Evolutionary conservation across 257 asterid genomes (phyloP).

Genomic region (Thymus mandschuricus): DNA sequence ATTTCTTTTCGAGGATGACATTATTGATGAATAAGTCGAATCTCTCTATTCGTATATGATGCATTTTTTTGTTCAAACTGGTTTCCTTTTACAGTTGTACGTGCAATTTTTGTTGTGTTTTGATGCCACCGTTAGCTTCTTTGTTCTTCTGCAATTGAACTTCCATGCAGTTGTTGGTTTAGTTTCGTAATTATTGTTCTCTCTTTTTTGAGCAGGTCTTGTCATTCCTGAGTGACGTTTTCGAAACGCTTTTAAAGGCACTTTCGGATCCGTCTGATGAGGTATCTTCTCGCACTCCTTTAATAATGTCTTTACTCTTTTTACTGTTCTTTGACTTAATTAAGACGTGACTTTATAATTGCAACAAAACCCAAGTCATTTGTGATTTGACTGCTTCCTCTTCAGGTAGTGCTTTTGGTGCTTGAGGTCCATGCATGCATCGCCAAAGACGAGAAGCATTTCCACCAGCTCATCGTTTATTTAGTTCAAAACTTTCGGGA

Average conservation of each 20-base stretch:
- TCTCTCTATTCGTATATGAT: not conserved
- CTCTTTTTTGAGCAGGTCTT: constrained; percentile 68
- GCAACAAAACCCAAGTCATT: not conserved
- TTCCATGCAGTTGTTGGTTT: constrained; percentile 3
- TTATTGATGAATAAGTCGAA: not conserved
- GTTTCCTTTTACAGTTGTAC: constrained; percentile 4
- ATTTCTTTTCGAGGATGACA: not conserved
- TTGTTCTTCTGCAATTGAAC: constrained; percentile 7
- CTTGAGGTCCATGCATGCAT: constrained; percentile 99
- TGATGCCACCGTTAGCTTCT: constrained; percentile 18
- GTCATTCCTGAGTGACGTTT: constrained; percentile 72
- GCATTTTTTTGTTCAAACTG: constrained; percentile 7
- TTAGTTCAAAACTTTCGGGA: constrained; percentile 72
- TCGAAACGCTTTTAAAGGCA: constrained; percentile 85
- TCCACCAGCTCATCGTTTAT: constrained; percentile 73
- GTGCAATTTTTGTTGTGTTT: not conserved
- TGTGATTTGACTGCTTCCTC: constrained; percentile 14
- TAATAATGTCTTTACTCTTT: constrained; percentile 18
- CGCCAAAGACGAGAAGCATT: constrained; percentile 84
- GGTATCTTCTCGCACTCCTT: constrained; percentile 58
- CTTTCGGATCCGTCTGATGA: constrained; percentile 97
- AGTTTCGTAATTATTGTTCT: constrained; percentile 20
- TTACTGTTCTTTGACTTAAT: constrained; percentile 8
- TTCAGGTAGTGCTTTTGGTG: constrained; percentile 94
- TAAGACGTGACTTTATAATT: constrained; percentile 11